These are phyloP conservation scores for Craterostigma plantagineum DNA, from an alignment of 257 asterid genomes.

Conservation along the genomic window DNA sequence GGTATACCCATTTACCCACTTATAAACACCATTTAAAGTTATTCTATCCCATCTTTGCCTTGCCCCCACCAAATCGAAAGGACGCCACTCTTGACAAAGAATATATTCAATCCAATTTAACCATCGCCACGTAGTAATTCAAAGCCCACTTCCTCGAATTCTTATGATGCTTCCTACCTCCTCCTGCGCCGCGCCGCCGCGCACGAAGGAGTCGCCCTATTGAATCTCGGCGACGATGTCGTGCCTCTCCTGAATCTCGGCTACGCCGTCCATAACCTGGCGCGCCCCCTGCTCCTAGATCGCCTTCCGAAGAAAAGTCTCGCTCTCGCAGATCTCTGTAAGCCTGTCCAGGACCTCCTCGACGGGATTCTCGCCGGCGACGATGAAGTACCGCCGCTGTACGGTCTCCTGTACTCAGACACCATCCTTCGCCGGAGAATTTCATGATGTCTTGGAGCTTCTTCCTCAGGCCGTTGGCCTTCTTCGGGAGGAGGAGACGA, in stretches of 20 bases:
- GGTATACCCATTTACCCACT: no score
- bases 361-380: constrained; percentile 7
- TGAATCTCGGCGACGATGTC: constrained; percentile 3
- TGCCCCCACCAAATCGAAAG: no score
- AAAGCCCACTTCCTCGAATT: constrained; percentile 6
- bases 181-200: background rate
- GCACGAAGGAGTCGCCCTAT: constrained; percentile 3
- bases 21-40: no score
- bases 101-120: no score
- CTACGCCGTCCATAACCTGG: background rate
- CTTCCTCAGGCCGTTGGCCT: constrained; percentile 47
- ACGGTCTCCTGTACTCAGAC: constrained; percentile 7
- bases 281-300: constrained; percentile 3
- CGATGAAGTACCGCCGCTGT: constrained; percentile 5
- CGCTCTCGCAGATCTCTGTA: constrained; percentile 5
- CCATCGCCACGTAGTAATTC: no score
- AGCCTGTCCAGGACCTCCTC: background rate
- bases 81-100: no score
- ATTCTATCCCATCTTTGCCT: no score
- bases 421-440: constrained; percentile 11
- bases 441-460: constrained; percentile 44
- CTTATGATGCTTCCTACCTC: background rate
- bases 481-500: no score
- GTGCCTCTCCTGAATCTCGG: constrained; percentile 7
- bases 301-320: constrained; percentile 2